Evolutionary conservation across 225 moss, liverwort and hornwort genomes (phyloP).

Genomic region (Pseudoscleropodium purum): DNA sequence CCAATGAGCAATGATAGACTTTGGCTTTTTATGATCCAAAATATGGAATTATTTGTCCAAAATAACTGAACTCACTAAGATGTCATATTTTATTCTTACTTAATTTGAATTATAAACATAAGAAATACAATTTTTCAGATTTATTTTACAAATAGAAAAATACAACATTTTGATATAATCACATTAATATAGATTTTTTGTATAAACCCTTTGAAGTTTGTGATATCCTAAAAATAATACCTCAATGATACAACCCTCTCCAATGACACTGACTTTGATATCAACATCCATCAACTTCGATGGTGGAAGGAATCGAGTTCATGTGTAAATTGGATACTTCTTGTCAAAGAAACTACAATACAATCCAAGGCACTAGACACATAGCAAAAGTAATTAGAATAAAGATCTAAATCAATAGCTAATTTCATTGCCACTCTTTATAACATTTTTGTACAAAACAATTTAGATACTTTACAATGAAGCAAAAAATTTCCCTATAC

Average conservation of each 20-base stretch:
- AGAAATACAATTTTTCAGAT: not conserved
- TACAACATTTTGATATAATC: slow-evolving; percentile 10
- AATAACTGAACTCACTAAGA: not conserved
- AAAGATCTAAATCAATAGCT: not conserved
- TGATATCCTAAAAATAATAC: not conserved
- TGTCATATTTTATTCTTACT: not conserved
- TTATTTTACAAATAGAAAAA: not conserved
- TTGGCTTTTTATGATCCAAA: slow-evolving; percentile 33
- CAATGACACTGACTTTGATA: slow-evolving; percentile 69
- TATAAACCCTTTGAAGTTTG: not conserved
- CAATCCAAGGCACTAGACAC: slow-evolving; percentile 14
- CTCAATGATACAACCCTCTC: slow-evolving; percentile 81
- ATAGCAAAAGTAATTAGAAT: not conserved
- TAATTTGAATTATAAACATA: not conserved
- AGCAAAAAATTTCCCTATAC: not conserved
- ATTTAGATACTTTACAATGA: not conserved
- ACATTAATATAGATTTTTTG: not conserved
- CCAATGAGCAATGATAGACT: slow-evolving; percentile 71
- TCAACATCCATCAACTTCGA: slow-evolving; percentile 71
- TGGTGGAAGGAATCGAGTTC: slow-evolving; percentile 68
- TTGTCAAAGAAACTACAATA: slow-evolving; percentile 68
- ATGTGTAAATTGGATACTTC: slow-evolving; percentile 71
- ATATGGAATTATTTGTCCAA: not conserved
- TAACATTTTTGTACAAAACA: not conserved
- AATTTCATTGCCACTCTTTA: not conserved